phyloP scores from a whole-genome alignment of 164 flowering plant species.

The Magnolia changhungtana region DNA sequence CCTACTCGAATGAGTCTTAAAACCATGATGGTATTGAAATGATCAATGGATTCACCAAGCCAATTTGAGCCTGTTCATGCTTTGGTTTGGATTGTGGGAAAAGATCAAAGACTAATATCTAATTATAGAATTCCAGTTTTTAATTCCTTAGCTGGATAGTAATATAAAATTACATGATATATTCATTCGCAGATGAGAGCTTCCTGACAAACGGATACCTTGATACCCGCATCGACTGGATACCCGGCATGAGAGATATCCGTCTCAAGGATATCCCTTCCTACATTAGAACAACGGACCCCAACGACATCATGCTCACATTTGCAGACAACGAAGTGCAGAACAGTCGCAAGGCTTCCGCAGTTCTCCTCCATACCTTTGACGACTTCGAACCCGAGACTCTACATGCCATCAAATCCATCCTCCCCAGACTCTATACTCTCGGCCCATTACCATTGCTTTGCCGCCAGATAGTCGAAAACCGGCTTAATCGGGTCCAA shows the following conservation, averaged over 20 bases:
- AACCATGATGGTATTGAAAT: neutral
- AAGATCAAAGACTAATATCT: neutral
- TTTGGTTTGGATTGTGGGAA: neutral
- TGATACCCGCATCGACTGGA: conserved; percentile 5
- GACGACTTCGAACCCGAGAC: neutral
- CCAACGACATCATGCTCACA: conserved; percentile 7
- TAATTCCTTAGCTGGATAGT: too few relatives aligned
- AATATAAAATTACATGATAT: too few relatives aligned
- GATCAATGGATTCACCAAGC: neutral
- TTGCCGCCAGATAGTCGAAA: neutral
- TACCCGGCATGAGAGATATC: conserved; percentile 6
- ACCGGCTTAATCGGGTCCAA: neutral
- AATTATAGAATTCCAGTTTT: neutral
- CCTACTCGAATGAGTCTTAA: too few relatives aligned
- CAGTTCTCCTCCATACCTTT: conserved; percentile 5
- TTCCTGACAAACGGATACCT: conserved; percentile 5
- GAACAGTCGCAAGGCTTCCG: neutral
- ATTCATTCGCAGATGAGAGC: neutral
- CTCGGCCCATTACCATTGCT: neutral
- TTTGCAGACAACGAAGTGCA: neutral
- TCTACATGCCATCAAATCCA: neutral
- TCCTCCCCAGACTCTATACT: neutral
- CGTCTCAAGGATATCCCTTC: conserved; percentile 1
- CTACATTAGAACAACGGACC: neutral
- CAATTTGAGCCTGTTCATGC: neutral